Conservation (phyloP, 1,139 yeast genomes). For the Hyphopichia pseudoburtonii region DNA sequence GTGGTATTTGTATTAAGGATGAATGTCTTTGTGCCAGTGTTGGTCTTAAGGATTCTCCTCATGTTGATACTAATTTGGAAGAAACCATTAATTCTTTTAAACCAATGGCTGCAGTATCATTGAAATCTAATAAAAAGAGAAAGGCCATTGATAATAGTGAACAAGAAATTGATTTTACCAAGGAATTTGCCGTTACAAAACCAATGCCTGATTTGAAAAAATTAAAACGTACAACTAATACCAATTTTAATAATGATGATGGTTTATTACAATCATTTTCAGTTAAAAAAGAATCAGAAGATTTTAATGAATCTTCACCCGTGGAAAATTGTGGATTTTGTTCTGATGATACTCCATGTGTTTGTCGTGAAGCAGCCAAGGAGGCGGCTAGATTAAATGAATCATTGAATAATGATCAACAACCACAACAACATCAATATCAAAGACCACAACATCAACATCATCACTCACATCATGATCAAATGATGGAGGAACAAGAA, state of each 20-base stretch:
- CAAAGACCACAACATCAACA: neutral
- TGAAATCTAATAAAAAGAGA: conserved; percentile 39
- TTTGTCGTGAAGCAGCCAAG: conserved; percentile 80
- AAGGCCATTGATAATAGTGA: conserved; percentile 6
- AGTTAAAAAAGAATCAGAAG: conserved; percentile 7
- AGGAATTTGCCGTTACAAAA: conserved; percentile 38
- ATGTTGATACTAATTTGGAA: conserved; percentile 25
- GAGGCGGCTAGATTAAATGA: conserved; percentile 47
- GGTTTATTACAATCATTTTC: conserved; percentile 10
- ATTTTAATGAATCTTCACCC: conserved; percentile 49
- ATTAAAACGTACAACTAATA: conserved; percentile 13
- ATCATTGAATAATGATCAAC: conserved; percentile 20
- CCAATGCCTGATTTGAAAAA: conserved; percentile 43
- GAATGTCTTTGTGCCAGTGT: conserved; percentile 68
- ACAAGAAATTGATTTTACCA: conserved; percentile 56
- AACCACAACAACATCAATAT: neutral
- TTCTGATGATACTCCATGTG: conserved; percentile 88
- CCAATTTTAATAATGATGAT: neutral
- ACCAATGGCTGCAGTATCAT: conserved; percentile 63
- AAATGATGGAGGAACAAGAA: conserved; percentile 13
- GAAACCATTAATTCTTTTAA: conserved; percentile 41
- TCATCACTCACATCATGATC: conserved; percentile 4
- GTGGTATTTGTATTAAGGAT: conserved; percentile 70
- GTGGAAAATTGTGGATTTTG: conserved; percentile 91
- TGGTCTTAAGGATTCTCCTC: conserved; percentile 50